Base-by-base conservation (phyloP, 768 basidiomycete species). In the Kwoniella dejecticola region DNA sequence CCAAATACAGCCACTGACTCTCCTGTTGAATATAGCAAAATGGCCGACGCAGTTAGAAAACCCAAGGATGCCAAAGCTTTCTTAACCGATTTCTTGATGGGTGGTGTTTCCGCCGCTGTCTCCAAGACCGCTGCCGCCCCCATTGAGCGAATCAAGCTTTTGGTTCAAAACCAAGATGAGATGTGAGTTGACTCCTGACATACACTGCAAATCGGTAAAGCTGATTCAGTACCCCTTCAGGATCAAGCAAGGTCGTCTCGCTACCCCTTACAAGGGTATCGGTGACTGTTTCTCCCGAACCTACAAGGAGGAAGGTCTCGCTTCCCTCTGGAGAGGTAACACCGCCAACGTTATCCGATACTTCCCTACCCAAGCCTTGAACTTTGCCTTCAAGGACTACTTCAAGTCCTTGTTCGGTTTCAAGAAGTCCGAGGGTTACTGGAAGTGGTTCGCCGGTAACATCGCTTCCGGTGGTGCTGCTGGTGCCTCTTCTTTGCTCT, bases 291-390 rank as follows among this genome's bases (percentile, higher is more conserved):
- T 96, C 79, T 40, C 69, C 65, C 90, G 96, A 69, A 97, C 94
- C 61, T 95, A 94, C 85, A 82, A 81, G 70, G 95, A 97, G 15
- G 96, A 99, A 85, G 96, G 96, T 81, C 82, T 96, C 54, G 84
- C 92, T 66, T 89, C 96, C 21, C 84, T 99, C 77, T 98, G 96
- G 96, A 84, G 96, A 83, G 96, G 96, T 82, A 99, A 99, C 88
- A 98, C 95, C 61, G 95, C 96, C 86, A 99, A 99, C 83, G 96
- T 99, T 83, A 96, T 99, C 84, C 94, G 96, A 80, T 99, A 99
- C 89, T 99, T 99, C 92, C 96, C 96, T 53, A 99, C 96, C 60
- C 95, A 99, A 81, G 96, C 96, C 40, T 83, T 98, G 75, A 99
- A 99, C 90, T 98, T 99, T 77, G 95, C 95, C 80, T 98, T 97